Base-by-base conservation (phyloP, 1,284 basidiomycete species). In the Grifola frondosa region DNA sequence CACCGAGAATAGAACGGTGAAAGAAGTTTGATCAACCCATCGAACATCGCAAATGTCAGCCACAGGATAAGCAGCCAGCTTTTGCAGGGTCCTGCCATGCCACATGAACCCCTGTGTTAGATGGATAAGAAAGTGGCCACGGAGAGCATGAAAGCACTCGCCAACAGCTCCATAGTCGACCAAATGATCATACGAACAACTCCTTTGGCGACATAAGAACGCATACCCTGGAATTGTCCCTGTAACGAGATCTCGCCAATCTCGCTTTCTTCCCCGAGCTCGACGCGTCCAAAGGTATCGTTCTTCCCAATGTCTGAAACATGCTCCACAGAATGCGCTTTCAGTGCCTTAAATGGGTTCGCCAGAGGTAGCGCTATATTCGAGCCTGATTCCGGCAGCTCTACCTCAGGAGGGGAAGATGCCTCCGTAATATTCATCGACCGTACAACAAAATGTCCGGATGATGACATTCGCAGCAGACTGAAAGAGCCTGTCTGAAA, bases 291-390 rank as follows among this genome's bases (percentile, higher is more conserved):
- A 37, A 39, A 15, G 2, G 17, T 12, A 2, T 37, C 42, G 5
- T 51, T 45, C n/a, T 44, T 43, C 13, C 46, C 44, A 1, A 52
- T 46, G 13, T 46, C 47, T 7, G 59, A 44, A 11, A 72, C 46
- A 40, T 68, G 61, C 25, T 80, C 78, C 2, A 65, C 47, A 20
- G 73, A 68, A 10, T 54, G 59, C 41, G 60, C 57, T 51, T 70
- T 69, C n/a, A 76, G 66, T 3, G 67, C 62, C 55, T 79, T 87
- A 67, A 86, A 80, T 3, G 80, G 73, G 46, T 78, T 81, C 9
- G 78, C 69, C 19, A 80, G 62, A 10, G 67, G 65, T 19, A 68
- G 52, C 9, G 60, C 49, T 9, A 45, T 45, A 15, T 42, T 57
- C 6, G 62, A 61, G 20, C 47, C 45, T 5, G 52, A 46, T 4